A percentile compares a stretch with the other conserved stretches of the same genome.
These are phyloP conservation scores for Vanrija pseudolonga DNA, from an alignment of 1,284 basidiomycete genomes.

Conservation along the genomic window DNA sequence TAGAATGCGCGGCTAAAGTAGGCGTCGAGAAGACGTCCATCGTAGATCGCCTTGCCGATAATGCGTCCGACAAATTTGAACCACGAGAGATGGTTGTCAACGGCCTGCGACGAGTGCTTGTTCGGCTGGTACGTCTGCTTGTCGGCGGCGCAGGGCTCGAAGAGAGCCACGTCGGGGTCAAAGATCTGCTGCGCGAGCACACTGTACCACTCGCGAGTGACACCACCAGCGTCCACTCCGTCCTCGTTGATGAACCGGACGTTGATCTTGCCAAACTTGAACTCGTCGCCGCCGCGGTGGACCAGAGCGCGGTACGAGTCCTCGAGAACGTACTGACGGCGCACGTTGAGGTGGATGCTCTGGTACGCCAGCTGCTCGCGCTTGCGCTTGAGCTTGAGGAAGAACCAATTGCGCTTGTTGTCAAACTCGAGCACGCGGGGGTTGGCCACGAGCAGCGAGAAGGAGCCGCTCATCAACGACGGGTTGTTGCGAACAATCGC, in stretches of 20 bases:
- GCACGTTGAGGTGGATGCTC: slow-evolving; percentile 86
- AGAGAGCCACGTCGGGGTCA: slow-evolving; percentile 92
- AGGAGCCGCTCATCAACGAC: slow-evolving; percentile 95
- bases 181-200: slow-evolving; percentile 98
- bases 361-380: slow-evolving; percentile 66
- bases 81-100: slow-evolving; percentile 87
- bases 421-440: slow-evolving; percentile 97
- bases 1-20: slow-evolving; percentile 96
- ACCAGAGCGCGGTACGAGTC: slow-evolving; percentile 93
- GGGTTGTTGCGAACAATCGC: slow-evolving; percentile 98
- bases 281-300: slow-evolving; percentile 86
- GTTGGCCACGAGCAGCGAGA: slow-evolving; percentile 93
- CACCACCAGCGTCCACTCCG: slow-evolving; percentile 96
- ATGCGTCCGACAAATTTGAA: slow-evolving; percentile 99
- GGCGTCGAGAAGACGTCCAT: slow-evolving; percentile 91
- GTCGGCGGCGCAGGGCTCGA: slow-evolving; percentile 95
- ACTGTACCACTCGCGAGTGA: slow-evolving; percentile 98
- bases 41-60: slow-evolving; percentile 87
- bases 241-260: slow-evolving; percentile 97
- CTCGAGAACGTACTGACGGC: slow-evolving; percentile 90
- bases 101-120: slow-evolving; percentile 76
- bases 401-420: slow-evolving; percentile 99
- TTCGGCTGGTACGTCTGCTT: slow-evolving; percentile 94
- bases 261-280: slow-evolving; percentile 96
- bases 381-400: slow-evolving; percentile 88